Percentiles rank a stretch among this genome's conserved stretches.
Evolutionary conservation across 352 stramenopile species (phyloP).

Genomic region (Pythium rishiriense): DNA sequence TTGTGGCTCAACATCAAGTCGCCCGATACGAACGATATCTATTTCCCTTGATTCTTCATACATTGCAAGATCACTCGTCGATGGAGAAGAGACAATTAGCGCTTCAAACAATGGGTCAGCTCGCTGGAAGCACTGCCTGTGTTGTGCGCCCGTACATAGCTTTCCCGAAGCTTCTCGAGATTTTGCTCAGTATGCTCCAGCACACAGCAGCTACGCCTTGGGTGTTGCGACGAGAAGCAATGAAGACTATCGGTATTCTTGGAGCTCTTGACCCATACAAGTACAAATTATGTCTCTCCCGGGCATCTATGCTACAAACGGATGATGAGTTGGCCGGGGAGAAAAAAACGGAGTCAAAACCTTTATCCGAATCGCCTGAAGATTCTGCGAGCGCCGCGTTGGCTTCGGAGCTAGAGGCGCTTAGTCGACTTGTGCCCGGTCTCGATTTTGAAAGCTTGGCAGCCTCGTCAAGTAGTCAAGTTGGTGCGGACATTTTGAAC

Average conservation of each 20-base stretch:
- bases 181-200: slow-evolving; percentile 94
- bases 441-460: slow-evolving; percentile 62
- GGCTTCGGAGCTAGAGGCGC: slow-evolving; percentile 17
- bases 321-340: slow-evolving; percentile 43
- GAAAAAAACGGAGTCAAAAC: slow-evolving; percentile 47
- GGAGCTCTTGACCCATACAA: slow-evolving; percentile 96
- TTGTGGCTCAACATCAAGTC: slow-evolving; percentile 90
- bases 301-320: slow-evolving; percentile 63
- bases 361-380: slow-evolving; percentile 18
- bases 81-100: slow-evolving; percentile 95
- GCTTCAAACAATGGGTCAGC: slow-evolving; percentile 94
- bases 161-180: slow-evolving; percentile 94
- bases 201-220: slow-evolving; percentile 90
- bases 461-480: slow-evolving; percentile 52
- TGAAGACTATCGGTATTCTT: slow-evolving; percentile 96
- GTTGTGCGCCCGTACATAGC: slow-evolving; percentile 95
- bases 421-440: slow-evolving; percentile 23
- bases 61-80: slow-evolving; percentile 95
- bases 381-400: slow-evolving; percentile 18
- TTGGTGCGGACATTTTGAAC: slow-evolving; percentile 60
- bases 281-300: slow-evolving; percentile 86
- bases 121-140: slow-evolving; percentile 92
- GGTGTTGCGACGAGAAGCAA: slow-evolving; percentile 93
- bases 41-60: slow-evolving; percentile 96
- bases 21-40: slow-evolving; percentile 94